Base-by-base conservation (phyloP, 169 alveolate species). In the Plasmodium coatneyi region DNA sequence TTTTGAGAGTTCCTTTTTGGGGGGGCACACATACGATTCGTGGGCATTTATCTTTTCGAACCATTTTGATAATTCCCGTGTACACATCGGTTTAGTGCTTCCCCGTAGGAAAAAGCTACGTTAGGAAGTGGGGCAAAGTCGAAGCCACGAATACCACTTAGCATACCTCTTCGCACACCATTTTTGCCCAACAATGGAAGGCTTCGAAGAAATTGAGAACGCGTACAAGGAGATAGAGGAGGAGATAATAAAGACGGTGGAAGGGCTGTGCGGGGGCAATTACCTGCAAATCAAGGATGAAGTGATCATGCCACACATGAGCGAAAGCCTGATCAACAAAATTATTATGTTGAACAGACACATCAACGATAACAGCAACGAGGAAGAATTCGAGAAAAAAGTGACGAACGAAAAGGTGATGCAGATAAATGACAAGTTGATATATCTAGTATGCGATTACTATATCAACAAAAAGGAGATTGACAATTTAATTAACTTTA, bases 401-500 rank as follows among this genome's bases (percentile, higher is more conserved):
- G 94, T 89, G 41, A 89, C 80, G 19, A 80, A 89, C 82, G 94
- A 89, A 43, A 89, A 56, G 34, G 91, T 89, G 41, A 89, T 89
- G 90, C 94, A 89, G 34, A 89, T 89, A 28, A 89, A 89, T 79
- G 94, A 89, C 36, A 89, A 89, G 56, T 80, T 89, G 54, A 89
- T 89, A 16, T 89, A 89, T 52, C 82, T 89, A 80, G 66, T 89
- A 41, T 89, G 94, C 82, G 94, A 89, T 80, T 89, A 89, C 71
- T 89, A 80, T 41, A 89, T 89, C 39, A 89, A 80, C 52, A 89
- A 89, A 46, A 79, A 89, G 49, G 96, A 96, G 54, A 95, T 95
- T 30, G 97, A 95, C 70, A 94, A 95, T 43, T 83, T 96, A 91
- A 84, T 96, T 54, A 95, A 96, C 36, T 95, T 95, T 28, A 86